Evolutionary conservation across 2,329 filamentous ascomycete species (phyloP).

Genomic region (Lecanosticta acicola): DNA sequence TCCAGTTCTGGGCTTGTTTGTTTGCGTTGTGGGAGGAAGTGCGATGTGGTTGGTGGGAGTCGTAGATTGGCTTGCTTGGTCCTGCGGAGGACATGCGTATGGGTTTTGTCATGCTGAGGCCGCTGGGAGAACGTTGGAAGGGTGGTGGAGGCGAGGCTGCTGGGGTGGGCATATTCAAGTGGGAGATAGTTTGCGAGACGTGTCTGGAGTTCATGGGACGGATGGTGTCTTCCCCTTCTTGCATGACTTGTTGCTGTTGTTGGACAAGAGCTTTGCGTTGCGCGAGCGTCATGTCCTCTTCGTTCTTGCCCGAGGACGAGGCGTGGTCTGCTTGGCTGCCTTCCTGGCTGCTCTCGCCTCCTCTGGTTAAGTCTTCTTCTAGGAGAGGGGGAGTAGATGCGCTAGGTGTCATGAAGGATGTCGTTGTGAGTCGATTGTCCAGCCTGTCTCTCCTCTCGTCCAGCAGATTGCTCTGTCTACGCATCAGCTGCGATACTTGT

Average conservation of each 20-base stretch:
- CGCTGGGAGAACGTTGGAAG: constrained; percentile 1
- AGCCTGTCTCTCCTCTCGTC: constrained; percentile 51
- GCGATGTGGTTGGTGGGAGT: constrained; percentile 54
- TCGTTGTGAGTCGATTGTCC: constrained; percentile 35
- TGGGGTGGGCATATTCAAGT: constrained; percentile 2
- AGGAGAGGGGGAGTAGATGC: constrained; percentile 14
- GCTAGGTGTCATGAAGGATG: constrained; percentile 33
- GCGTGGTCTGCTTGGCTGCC: constrained; percentile 10
- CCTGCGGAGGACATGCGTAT: constrained; percentile 9
- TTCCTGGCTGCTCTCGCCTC: constrained; percentile 8
- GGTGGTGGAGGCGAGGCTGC: constrained; percentile 2
- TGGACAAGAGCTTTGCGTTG: constrained; percentile 49
- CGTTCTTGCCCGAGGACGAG: constrained; percentile 8
- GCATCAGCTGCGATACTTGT: constrained; percentile 22
- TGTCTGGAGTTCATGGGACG: not conserved
- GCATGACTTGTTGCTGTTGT: constrained; percentile 9
- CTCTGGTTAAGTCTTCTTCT: not conserved
- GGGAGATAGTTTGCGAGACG: constrained; percentile 1
- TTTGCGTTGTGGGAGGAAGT: constrained; percentile 40
- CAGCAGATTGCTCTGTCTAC: constrained; percentile 44
- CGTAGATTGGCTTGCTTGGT: constrained; percentile 33
- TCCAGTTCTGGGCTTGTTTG: constrained; percentile 40
- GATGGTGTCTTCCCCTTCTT: not conserved
- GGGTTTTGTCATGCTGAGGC: constrained; percentile 4
- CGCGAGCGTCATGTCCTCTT: constrained; percentile 66